Evolutionary conservation across 495 filamentous ascomycete genomes (phyloP).

Genomic region (Cercophora sp.): DNA sequence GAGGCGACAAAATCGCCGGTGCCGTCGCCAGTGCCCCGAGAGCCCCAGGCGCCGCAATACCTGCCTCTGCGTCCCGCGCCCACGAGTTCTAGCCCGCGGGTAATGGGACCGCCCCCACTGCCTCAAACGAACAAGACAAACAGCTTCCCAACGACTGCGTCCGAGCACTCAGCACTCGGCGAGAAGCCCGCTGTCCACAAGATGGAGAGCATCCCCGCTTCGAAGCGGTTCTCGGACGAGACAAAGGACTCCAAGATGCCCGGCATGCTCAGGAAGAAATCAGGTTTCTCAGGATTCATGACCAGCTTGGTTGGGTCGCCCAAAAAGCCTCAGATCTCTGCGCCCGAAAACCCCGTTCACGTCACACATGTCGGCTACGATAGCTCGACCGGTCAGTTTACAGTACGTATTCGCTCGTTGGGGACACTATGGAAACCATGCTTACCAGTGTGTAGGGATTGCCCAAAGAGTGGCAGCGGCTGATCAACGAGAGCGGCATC

Average conservation of each 20-base stretch:
- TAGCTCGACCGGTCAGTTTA: conserved; percentile 94
- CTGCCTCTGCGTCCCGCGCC: conserved; percentile 30
- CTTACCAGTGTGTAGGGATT: conserved; percentile 60
- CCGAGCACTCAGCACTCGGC: conserved; percentile 43
- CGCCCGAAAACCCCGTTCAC: conserved; percentile 94
- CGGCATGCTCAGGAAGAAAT: conserved; percentile 74
- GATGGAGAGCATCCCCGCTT: conserved; percentile 56
- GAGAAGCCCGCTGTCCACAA: conserved; percentile 46
- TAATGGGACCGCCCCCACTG: conserved; percentile 48
- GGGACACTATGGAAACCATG: conserved; percentile 4
- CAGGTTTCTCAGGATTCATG: conserved; percentile 91
- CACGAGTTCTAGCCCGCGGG: too few species aligned
- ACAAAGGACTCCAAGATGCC: conserved; percentile 54
- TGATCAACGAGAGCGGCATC: conserved; percentile 93
- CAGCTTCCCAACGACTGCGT: conserved; percentile 61
- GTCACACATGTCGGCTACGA: conserved; percentile 98
- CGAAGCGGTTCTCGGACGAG: conserved; percentile 87
- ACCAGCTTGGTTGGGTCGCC: conserved; percentile 88
- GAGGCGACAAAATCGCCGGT: conserved; percentile 50
- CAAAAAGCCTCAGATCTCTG: conserved; percentile 86
- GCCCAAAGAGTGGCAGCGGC: conserved; percentile 95
- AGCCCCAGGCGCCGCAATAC: too few species aligned
- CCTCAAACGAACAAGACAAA: conserved; percentile 63
- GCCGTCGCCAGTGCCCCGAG: conserved; percentile 25
- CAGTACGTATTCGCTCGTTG: conserved; percentile 55